These are phyloP conservation scores for Achlya hypogyna DNA, from an alignment of 352 stramenopile genomes.

Conservation along the genomic window DNA sequence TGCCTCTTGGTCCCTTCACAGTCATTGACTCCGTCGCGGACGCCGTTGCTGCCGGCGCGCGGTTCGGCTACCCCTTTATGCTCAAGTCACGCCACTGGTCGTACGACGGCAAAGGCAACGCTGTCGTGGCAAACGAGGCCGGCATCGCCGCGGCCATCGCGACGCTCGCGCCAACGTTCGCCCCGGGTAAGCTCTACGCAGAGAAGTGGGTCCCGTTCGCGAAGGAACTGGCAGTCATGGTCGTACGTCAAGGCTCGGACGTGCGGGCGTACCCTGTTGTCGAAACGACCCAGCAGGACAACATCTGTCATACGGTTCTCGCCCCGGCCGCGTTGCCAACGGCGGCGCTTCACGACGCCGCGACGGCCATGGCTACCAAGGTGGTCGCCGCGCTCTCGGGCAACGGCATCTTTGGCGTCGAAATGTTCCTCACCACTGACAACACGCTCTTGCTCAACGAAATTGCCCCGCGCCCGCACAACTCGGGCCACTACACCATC, in stretches of 20 bases:
- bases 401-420: conserved; percentile 93
- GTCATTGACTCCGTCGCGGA: conserved; percentile 36
- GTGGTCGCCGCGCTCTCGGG: conserved; percentile 77
- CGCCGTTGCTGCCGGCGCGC: conserved; percentile 34
- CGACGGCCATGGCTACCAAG: conserved; percentile 44
- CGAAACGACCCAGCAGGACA: conserved; percentile 95
- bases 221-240: conserved; percentile 96
- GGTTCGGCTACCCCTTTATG: conserved; percentile 95
- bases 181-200: conserved; percentile 76
- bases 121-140: conserved; percentile 75
- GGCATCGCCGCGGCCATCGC: conserved; percentile 79
- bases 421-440: conserved; percentile 92
- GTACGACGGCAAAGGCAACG: conserved; percentile 97
- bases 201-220: conserved; percentile 97
- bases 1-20: conserved; percentile 49
- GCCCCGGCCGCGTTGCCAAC: conserved; percentile 72
- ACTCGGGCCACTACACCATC: conserved; percentile 99
- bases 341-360: conserved; percentile 30
- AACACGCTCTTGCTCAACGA: conserved; percentile 93
- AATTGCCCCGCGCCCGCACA: conserved; percentile 95
- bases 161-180: conserved; percentile 41
- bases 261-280: conserved; percentile 92
- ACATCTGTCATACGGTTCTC: conserved; percentile 95
- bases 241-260: conserved; percentile 76
- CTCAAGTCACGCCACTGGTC: conserved; percentile 93